Base-by-base conservation (phyloP, 495 filamentous ascomycete genomes). In the Pseudoneurospora amorphoporcata region DNA sequence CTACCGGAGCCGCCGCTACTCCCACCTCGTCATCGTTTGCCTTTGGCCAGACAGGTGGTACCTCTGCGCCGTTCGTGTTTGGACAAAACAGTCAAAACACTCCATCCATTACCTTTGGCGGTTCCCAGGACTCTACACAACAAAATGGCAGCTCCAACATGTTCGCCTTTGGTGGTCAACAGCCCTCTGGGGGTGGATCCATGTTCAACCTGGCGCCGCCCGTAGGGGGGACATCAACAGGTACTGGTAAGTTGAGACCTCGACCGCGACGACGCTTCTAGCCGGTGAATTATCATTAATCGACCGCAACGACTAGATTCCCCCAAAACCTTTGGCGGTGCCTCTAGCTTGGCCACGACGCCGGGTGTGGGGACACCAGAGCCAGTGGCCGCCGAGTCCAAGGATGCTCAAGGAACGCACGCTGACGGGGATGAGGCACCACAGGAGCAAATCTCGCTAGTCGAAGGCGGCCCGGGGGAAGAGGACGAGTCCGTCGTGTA, bases 401-500 rank as follows among this genome's bases (percentile, higher is more conserved):
- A 87, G 65, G 88, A 88, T 17, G 87, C 77, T 72, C 77, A 76
- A 78, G 78, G 73, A 77, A 82, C 84, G 72, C 81, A 85, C 35
- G 79, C 81, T 71, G 85, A 87, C 75, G 81, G 86, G 68, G 83
- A 86, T 68, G 84, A 84, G 69, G 82, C 76, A 71, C 79, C 80
- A 70, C 84, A 90, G 74, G 83, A 84, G 78, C 88, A 90, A 85
- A 82, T 91, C 70, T 87, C 90, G 79, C 84, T 92, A 74, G 86
- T 88, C 69, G 81, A 83, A 65, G 85, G 85, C 72, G 87, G 89
- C 35, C 87, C 87, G 61, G 92, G 90, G 8, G 91, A 94, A 77
- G 91, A 93, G 76, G 84, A 92, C 72, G 92, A 94, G 77, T 83
- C 85, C 39, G 81, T 88, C 29, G 74, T 91, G 6, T 86, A 89